A percentile compares a stretch with the other conserved stretches of the same genome.
Conservation (phyloP, 2,329 filamentous ascomycete genomes). For the Colletotrichum musae region DNA sequence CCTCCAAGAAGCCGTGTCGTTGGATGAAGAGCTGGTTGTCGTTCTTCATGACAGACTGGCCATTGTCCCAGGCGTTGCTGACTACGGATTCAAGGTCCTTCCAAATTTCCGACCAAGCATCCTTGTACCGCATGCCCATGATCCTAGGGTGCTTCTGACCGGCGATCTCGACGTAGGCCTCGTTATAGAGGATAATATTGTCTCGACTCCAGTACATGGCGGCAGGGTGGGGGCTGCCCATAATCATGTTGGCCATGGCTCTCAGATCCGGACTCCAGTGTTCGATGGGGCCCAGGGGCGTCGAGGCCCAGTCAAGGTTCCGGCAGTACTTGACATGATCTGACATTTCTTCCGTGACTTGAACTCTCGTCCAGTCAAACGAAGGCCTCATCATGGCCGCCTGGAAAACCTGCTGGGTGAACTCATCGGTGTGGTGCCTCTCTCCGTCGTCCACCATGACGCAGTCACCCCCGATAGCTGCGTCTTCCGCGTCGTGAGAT, state of each 20-base stretch:
- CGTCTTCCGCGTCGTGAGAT: slow-evolving; percentile 39
- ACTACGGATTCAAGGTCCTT: slow-evolving; percentile 78
- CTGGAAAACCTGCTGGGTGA: slow-evolving; percentile 58
- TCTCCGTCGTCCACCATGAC: slow-evolving; percentile 46
- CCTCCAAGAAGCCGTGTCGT: slow-evolving; percentile 79
- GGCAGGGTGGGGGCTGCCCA: slow-evolving; percentile 82
- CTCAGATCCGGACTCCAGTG: slow-evolving; percentile 80
- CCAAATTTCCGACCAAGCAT: slow-evolving; percentile 84
- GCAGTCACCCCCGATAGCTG: slow-evolving; percentile 43
- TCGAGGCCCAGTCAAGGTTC: slow-evolving; percentile 80
- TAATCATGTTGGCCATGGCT: slow-evolving; percentile 85
- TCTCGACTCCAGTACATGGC: slow-evolving; percentile 87
- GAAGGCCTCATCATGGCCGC: slow-evolving; percentile 61
- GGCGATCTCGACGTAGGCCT: slow-evolving; percentile 79
- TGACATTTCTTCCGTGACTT: slow-evolving; percentile 73
- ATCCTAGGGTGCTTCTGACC: slow-evolving; percentile 82
- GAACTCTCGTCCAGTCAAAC: slow-evolving; percentile 87
- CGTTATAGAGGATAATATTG: slow-evolving; percentile 78
- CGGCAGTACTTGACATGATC: slow-evolving; percentile 81
- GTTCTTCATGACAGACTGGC: slow-evolving; percentile 87
- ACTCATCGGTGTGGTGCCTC: slow-evolving; percentile 57
- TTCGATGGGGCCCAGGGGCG: slow-evolving; percentile 82
- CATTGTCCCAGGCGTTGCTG: slow-evolving; percentile 75
- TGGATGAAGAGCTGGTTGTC: slow-evolving; percentile 83
- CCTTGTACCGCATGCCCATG: slow-evolving; percentile 80